Conservation (phyloP, 2,329 filamentous ascomycete genomes). For the Stachybotrys chartarum region DNA sequence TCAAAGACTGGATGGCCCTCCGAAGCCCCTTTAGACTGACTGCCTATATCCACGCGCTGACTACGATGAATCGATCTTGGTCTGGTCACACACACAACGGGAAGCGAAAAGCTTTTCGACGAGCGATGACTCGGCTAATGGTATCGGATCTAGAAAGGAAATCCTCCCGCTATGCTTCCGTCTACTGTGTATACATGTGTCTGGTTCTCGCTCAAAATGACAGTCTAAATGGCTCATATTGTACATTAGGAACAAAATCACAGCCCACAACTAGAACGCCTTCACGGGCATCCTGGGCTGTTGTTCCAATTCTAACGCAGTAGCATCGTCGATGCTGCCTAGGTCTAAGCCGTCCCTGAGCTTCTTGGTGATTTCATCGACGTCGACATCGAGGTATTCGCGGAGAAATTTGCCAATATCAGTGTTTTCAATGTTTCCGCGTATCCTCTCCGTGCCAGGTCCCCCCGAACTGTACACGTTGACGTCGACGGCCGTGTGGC, state of each 20-base stretch:
- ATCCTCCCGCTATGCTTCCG: neutral
- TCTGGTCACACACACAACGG: too few relatives aligned
- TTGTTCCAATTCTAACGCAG: neutral
- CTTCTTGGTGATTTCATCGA: constrained; percentile 70
- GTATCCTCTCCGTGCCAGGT: constrained; percentile 53
- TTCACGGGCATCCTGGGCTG: neutral
- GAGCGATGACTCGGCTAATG: neutral
- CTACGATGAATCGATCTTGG: too few relatives aligned
- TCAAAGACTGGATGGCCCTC: too few relatives aligned
- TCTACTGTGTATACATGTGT: neutral
- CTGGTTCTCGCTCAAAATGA: neutral
- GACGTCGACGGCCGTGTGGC: constrained; percentile 88
- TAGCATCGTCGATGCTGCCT: constrained; percentile 3
- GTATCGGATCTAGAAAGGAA: neutral
- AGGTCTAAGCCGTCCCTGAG: constrained; percentile 48
- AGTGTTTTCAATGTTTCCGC: constrained; percentile 91
- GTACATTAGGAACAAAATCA: neutral
- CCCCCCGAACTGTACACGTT: constrained; percentile 86
- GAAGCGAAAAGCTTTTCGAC: too few relatives aligned
- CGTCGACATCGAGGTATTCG: constrained; percentile 72
- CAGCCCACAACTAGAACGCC: neutral
- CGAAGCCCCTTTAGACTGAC: too few relatives aligned
- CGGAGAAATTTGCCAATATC: constrained; percentile 80
- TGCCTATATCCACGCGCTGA: too few relatives aligned
- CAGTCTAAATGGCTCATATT: neutral